phyloP scores from a whole-genome alignment of 1,139 yeast genomes.

The Magnusiomyces paraingens region DNA sequence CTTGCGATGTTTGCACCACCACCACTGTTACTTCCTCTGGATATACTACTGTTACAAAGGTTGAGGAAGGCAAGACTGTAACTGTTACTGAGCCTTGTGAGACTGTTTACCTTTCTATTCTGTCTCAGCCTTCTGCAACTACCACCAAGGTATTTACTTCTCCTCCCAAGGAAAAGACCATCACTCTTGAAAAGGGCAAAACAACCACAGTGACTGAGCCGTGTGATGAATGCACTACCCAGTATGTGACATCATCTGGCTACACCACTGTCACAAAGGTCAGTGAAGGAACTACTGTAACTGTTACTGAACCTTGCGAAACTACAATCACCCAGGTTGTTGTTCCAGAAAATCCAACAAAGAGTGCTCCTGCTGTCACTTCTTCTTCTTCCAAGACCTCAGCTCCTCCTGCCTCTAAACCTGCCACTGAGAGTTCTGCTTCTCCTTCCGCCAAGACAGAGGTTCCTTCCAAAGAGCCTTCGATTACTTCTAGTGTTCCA shows the following conservation, averaged over 20 bases:
- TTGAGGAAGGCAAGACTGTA: neutral
- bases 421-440: too few relatives aligned
- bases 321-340: neutral
- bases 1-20: neutral
- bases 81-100: slow-evolving; percentile 1
- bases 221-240: neutral
- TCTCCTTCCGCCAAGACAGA: too few relatives aligned
- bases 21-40: neutral
- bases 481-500: too few relatives aligned
- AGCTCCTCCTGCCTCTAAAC: too few relatives aligned
- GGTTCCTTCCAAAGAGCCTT: too few relatives aligned
- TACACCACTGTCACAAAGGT: neutral
- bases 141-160: neutral
- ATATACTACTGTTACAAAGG: neutral
- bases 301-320: slow-evolving; percentile 1
- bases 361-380: neutral
- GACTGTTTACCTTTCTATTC: too few relatives aligned
- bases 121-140: neutral
- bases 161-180: neutral
- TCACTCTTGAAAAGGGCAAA: neutral
- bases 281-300: neutral
- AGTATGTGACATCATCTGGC: neutral
- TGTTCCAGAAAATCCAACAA: neutral
- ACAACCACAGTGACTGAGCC: neutral
- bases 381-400: neutral